Evolutionary conservation across 108 stramenopile genomes (phyloP), one percentile per base, ranked within the genome.

Genomic region (Nitzschia inconspicua): DNA sequence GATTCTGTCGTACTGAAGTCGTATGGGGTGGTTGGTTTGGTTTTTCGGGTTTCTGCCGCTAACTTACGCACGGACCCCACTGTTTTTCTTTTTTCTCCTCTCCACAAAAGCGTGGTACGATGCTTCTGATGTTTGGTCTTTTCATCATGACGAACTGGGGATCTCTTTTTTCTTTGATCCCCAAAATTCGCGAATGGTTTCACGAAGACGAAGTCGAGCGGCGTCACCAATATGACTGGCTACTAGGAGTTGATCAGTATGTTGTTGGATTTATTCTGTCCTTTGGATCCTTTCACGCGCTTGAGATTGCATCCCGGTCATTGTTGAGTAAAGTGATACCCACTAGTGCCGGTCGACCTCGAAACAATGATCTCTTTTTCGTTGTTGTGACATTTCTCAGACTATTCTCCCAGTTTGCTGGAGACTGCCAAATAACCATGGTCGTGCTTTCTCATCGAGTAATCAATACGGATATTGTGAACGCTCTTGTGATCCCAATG

Each of bases 311-410:
- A 30, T 66, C 85, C 25, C 76, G 82, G 27, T 77, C 78, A 13
- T 52, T 92, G 6, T 79, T 88, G 63, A 82, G 82, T 14, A 92
- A 92, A 63, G 57, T 79, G 20, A 70, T 75, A 11, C 90, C 90
- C 2, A 50, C 49, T 22, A 70, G 61, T 70, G 14, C 64, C 76
- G 23, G 36, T 83, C 6, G 83, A 86, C 53, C 61, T 81, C 41
- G 83, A 85, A n/a, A 71, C 83, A n/a, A n/a, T n/a, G n/a, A n/a
- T n/a, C n/a, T n/a, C n/a, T n/a, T n/a, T n/a, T n/a, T n/a, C n/a
- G n/a, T n/a, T 16, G 43, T 92, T 16, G 83, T 78, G 8, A 84
- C 84, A 2, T 49, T 92, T 20, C 43, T 83, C 20, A 68, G 78
- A 8, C 77, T 85, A 0, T 31, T 80, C 35, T 85, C 83, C 7